Evolutionary conservation across 371 early-diverging fungal species (phyloP).

Genomic region (Mortierella sp.): DNA sequence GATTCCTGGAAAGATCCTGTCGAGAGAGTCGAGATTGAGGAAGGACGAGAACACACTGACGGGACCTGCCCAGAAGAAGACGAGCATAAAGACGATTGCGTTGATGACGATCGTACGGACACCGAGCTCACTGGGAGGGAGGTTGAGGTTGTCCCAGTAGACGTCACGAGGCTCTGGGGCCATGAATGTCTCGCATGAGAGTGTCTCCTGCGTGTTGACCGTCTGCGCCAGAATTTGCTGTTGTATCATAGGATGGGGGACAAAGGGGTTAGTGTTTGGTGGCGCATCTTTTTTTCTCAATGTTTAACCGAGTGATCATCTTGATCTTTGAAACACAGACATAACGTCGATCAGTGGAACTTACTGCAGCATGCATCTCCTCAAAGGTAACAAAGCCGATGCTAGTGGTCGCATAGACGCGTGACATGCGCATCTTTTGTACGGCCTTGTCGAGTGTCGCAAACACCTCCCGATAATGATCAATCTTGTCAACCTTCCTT

Average conservation of each 20-base stretch:
- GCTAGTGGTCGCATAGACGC: conserved; percentile 58
- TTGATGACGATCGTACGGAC: conserved; percentile 67
- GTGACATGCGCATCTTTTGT: conserved; percentile 46
- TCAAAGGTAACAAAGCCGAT: conserved; percentile 78
- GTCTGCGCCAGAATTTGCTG: conserved; percentile 77
- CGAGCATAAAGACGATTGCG: conserved; percentile 61
- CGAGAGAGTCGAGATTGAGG: conserved; percentile 78
- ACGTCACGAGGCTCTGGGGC: conserved; percentile 96
- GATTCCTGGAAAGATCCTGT: conserved; percentile 48
- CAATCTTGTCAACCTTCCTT: conserved; percentile 58
- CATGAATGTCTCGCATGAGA: conserved; percentile 77
- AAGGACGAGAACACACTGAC: conserved; percentile 80
- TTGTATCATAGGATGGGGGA: conserved; percentile 7
- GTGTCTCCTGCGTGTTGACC: conserved; percentile 73
- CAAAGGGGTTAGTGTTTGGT: background rate
- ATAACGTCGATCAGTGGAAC: background rate
- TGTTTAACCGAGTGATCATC: background rate
- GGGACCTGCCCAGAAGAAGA: conserved; percentile 54
- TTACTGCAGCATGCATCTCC: conserved; percentile 59
- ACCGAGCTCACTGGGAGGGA: conserved; percentile 62
- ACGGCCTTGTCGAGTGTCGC: conserved; percentile 63
- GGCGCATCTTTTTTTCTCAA: background rate
- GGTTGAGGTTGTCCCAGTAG: conserved; percentile 88
- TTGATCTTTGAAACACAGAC: background rate
- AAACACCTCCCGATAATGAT: conserved; percentile 53